Base-by-base conservation (phyloP, 306 rosid species). In the Gynostemma pentaphyllum region DNA sequence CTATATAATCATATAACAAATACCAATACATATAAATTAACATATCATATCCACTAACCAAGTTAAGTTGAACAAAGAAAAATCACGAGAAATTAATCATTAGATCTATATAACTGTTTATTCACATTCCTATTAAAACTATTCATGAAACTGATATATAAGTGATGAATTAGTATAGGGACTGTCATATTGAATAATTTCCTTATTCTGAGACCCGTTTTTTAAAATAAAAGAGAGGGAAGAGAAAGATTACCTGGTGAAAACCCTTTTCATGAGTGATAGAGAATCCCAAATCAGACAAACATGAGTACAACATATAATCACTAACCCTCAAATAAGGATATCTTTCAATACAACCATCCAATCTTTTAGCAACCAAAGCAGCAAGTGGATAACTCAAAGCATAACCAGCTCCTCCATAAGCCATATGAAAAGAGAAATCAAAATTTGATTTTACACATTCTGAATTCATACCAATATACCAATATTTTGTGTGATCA, bases 191-290 rank as follows among this genome's bases (percentile, higher is more conserved):
- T n/a, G n/a, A n/a, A n/a, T n/a, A n/a, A n/a, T n/a, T n/a, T n/a
- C n/a, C n/a, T n/a, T n/a, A n/a, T n/a, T n/a, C n/a, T n/a, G n/a
- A n/a, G n/a, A n/a, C n/a, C n/a, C n/a, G n/a, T n/a, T n/a, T n/a
- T n/a, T n/a, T n/a, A n/a, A n/a, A n/a, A n/a, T n/a, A n/a, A n/a
- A n/a, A n/a, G n/a, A n/a, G n/a, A n/a, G n/a, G n/a, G n/a, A n/a
- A n/a, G n/a, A n/a, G n/a, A n/a, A n/a, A n/a, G n/a, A n/a, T 64
- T 64, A 82, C 87, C 87, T 79, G 87, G 62, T 82, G 87, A 71
- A 82, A 74, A 4, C 84, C 87, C 2, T 36, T 54, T 13, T 76
- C 59, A 0, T 10, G 79, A 48, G 74, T 79, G 10, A 72, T 67
- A 49, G 71, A 16, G 30, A 73, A 68, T 7, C 82, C 87, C 11